Percentiles rank a stretch among this genome's conserved stretches.
These are phyloP conservation scores for Naganishia sp. DNA, from an alignment of 1,284 basidiomycete species.

Conservation along the genomic window DNA sequence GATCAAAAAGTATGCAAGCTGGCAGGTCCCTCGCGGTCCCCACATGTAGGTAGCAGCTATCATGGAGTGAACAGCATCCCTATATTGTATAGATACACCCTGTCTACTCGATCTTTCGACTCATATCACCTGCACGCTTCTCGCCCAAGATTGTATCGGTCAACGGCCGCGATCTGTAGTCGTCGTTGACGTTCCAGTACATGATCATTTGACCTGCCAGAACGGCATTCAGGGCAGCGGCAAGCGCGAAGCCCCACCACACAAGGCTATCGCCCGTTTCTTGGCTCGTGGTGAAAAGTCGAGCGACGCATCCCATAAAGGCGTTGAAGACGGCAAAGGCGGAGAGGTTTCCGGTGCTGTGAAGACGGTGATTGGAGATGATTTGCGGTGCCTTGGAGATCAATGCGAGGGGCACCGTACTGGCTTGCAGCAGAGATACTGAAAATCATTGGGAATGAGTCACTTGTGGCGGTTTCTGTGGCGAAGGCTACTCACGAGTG, in stretches of 20 bases:
- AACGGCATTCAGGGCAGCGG: constrained; percentile 74
- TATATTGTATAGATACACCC: too few species aligned
- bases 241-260: constrained; percentile 75
- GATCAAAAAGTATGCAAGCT: neutral
- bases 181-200: constrained; percentile 67
- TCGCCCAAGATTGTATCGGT: constrained; percentile 18
- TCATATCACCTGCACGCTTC: neutral
- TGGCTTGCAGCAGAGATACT: constrained; percentile 67
- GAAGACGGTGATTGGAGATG: constrained; percentile 68
- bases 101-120: constrained; percentile 14
- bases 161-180: constrained; percentile 16
- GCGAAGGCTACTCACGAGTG: constrained; percentile 40
- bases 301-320: constrained; percentile 79
- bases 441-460: neutral
- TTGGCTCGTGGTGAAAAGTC: constrained; percentile 82
- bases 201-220: constrained; percentile 76
- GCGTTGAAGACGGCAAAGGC: constrained; percentile 77
- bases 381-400: constrained; percentile 87
- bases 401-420: constrained; percentile 79
- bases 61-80: too few species aligned
- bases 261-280: constrained; percentile 81
- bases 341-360: constrained; percentile 85
- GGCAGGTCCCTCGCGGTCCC: neutral
- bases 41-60: neutral
- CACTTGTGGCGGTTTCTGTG: neutral